Base-by-base conservation (phyloP, 2,329 filamentous ascomycete genomes). In the Lasiodiplodia sp. region DNA sequence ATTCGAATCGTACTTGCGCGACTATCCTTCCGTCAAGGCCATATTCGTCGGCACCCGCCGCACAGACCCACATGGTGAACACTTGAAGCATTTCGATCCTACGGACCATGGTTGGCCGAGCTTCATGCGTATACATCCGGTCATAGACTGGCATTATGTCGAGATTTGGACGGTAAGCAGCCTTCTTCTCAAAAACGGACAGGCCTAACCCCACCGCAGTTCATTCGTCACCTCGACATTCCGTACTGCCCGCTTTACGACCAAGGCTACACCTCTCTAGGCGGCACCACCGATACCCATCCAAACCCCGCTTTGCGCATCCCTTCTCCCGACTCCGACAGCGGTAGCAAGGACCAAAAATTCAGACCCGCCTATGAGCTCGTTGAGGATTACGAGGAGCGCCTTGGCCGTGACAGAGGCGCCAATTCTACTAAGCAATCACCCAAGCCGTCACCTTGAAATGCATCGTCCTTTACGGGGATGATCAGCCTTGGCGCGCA, bases 71-170 rank as follows among this genome's bases (percentile, higher is more conserved):
- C 94, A 98, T 78, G 93, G 95, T 57, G 90, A 89, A 73, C 84
- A 86, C 18, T 79, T 99, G 74, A 91, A 87, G 49, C 89, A 92
- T 80, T 98, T 98, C 77, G 92, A 97, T 77, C 87, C 86, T 63
- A 99, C 96, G 4, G 96, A 98, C 80, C 84, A 87, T 44, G 94
- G 91, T 2, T 99, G 96, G 96, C 96, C 96, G 44, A 83, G 86
- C 53, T 97, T 98, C 76, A 94, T 98, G 90, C 88, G 96, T 69
- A 86, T 98, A 70, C 94, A 99, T 80, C 95, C 96, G 0, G 92
- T 99, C 11, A 94, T 99, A 76, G 96, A 99, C 80, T 99, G 96
- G 96, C 93, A 96, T 79, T 97, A 97, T 79, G 88, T 89, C 12
- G 95, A 98, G 79, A 95, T 98, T 66, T 98, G 96, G 96, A 88